Percentiles rank a stretch among this genome's conserved stretches.
phyloP scores from a whole-genome alignment of 2,329 filamentous ascomycete genomes.

The Ramularia endophylla region DNA sequence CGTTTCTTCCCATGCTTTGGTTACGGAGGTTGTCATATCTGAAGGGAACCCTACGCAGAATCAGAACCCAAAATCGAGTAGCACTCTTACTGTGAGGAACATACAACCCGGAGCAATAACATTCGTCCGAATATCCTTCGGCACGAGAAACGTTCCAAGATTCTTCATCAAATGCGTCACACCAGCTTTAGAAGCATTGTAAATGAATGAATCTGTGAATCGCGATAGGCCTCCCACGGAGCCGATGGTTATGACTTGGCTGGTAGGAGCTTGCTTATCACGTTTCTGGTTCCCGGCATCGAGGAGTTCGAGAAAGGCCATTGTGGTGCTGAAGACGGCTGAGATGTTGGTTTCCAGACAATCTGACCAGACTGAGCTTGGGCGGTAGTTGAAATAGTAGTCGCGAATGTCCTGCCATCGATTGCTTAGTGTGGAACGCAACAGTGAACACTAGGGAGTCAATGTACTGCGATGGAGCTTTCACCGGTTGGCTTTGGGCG shows the following conservation, averaged over 20 bases:
- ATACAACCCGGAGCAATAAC: slow-evolving; percentile 38
- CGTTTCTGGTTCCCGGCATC: slow-evolving; percentile 40
- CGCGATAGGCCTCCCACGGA: slow-evolving; percentile 38
- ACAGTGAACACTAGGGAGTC: background rate
- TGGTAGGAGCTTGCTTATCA: slow-evolving; percentile 33
- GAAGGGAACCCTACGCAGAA: slow-evolving; percentile 30
- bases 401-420: slow-evolving; percentile 26
- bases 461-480: slow-evolving; percentile 13
- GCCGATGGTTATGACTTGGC: slow-evolving; percentile 44
- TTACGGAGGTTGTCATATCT: slow-evolving; percentile 38
- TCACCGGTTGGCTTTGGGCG: slow-evolving; percentile 37
- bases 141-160: slow-evolving; percentile 36
- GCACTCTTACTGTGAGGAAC: too few relatives aligned
- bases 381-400: slow-evolving; percentile 38
- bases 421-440: background rate
- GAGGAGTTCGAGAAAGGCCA: slow-evolving; percentile 42
- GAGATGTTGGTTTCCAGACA: slow-evolving; percentile 40
- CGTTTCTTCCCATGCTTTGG: slow-evolving; percentile 32
- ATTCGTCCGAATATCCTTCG: slow-evolving; percentile 43
- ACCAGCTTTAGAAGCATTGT: slow-evolving; percentile 41
- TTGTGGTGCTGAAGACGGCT: slow-evolving; percentile 39
- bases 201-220: slow-evolving; percentile 26
- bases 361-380: slow-evolving; percentile 39
- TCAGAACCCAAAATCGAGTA: too few relatives aligned
- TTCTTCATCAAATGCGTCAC: slow-evolving; percentile 43